Percentiles rank a stretch among this genome's conserved stretches.
phyloP scores from a whole-genome alignment of 257 asterid genomes.

The Pogostemon cablin region DNA sequence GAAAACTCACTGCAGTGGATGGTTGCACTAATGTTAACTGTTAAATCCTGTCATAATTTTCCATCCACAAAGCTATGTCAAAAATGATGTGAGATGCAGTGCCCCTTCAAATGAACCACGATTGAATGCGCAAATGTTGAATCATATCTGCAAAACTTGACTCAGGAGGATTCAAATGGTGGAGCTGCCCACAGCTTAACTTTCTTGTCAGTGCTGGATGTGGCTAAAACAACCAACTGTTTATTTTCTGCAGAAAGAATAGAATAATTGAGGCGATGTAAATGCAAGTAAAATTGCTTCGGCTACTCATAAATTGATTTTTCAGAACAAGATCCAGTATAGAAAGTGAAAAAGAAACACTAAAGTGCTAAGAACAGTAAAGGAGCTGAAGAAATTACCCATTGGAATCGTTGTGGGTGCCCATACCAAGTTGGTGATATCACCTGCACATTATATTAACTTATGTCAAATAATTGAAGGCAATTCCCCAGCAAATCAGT shows the following conservation, averaged over 20 bases:
- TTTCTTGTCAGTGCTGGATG: slow-evolving; percentile 87
- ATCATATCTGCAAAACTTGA: background rate
- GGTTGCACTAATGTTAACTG: slow-evolving; percentile 11
- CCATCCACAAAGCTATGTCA: slow-evolving; percentile 5
- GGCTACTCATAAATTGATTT: no score
- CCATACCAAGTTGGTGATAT: slow-evolving; percentile 82
- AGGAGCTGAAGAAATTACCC: slow-evolving; percentile 49
- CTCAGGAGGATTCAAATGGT: slow-evolving; percentile 36
- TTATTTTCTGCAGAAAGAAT: slow-evolving; percentile 56
- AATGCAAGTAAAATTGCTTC: background rate
- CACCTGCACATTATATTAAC: slow-evolving; percentile 57
- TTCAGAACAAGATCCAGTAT: background rate
- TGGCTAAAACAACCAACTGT: slow-evolving; percentile 54
- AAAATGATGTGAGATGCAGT: no score
- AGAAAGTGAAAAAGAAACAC: background rate
- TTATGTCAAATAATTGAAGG: slow-evolving; percentile 29
- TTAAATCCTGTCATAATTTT: background rate
- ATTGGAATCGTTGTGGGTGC: slow-evolving; percentile 63
- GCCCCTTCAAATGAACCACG: slow-evolving; percentile 5
- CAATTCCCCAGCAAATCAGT: slow-evolving; percentile 17
- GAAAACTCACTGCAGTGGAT: slow-evolving; percentile 16
- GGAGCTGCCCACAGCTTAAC: slow-evolving; percentile 96
- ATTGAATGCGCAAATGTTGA: background rate
- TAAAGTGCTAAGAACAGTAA: background rate
- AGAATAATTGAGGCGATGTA: slow-evolving; percentile 15